Base-by-base conservation (phyloP, 345 rosid species). In the Gossypium herbaceum region DNA sequence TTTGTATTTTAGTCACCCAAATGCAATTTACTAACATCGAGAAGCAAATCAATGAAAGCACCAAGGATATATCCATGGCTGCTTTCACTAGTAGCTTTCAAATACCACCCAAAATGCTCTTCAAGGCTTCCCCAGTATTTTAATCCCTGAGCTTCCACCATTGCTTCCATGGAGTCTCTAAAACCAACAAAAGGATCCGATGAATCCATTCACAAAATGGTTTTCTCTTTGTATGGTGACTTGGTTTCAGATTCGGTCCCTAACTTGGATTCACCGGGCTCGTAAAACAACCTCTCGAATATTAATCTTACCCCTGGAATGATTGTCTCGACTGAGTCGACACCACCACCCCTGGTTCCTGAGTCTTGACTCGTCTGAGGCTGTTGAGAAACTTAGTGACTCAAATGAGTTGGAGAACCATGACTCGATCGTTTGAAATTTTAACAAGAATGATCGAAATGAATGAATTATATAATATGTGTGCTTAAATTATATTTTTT, bases 121-220 rank as follows among this genome's bases (percentile, higher is more conserved):
- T 93, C 90, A 16, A 95, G 89, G 63, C 83, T 65, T 61, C 73
- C 88, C 94, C 96, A 87, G 29, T 84, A 85, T 74, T 88, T 85
- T 68, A 89, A 79, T 52, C 84, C 86, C 56, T 91, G 88, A 74
- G 91, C 89, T 73, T 84, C 91, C 64, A 93, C 94, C 98, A 95
- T 95, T 73, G 93, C 99, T 63, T 87, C 97, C 97, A 95, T 95
- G 25, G 99, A 95, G 75, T 82, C 81, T 75, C 87, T 85, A 83
- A 95, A 95, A 80, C 91, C 99, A 15, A 64, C 43, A 63, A 77
- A 83, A 20, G 99, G 99, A 77, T 95, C 84, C 51, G 77, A 66
- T 11, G 99, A 95, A 48, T 91, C 94, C 85, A 95, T 81, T 47
- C 93, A 82, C 76, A 80, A 76, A 59, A 91, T 60, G 45, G 84